Evolutionary conservation across 495 filamentous ascomycete genomes (phyloP).

Genomic region (Aspergillus kassunensis): DNA sequence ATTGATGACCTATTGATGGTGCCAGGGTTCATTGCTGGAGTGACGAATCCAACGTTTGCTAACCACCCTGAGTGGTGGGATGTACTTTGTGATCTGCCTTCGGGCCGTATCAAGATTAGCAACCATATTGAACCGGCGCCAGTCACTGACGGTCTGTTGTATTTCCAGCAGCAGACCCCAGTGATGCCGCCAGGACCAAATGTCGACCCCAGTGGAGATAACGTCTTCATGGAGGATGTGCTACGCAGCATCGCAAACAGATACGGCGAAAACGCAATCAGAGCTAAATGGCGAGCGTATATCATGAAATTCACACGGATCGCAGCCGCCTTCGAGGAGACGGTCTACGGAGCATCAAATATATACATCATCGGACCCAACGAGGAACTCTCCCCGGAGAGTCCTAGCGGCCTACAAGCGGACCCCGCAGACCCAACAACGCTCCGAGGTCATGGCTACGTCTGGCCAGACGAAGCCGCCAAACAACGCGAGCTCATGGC

Average conservation of each 20-base stretch:
- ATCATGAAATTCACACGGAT: slow-evolving; percentile 86
- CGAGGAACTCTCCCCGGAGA: slow-evolving; percentile 45
- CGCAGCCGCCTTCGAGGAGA: slow-evolving; percentile 90
- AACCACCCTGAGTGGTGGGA: slow-evolving; percentile 99
- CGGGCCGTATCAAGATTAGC: slow-evolving; percentile 90
- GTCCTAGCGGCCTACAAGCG: slow-evolving; percentile 40
- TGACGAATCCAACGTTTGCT: slow-evolving; percentile 95
- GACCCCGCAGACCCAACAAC: slow-evolving; percentile 54
- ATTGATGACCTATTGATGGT: slow-evolving; percentile 95
- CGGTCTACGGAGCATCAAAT: slow-evolving; percentile 84
- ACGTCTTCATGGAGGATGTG: slow-evolving; percentile 82
- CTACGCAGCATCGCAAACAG: slow-evolving; percentile 75
- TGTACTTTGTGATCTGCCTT: slow-evolving; percentile 87
- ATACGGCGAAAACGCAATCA: slow-evolving; percentile 84
- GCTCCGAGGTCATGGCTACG: slow-evolving; percentile 82
- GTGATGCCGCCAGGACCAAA: slow-evolving; percentile 43
- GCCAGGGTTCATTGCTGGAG: slow-evolving; percentile 95
- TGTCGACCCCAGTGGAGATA: slow-evolving; percentile 79
- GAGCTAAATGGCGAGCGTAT: slow-evolving; percentile 87
- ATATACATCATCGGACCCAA: slow-evolving; percentile 77
- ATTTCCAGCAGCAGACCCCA: slow-evolving; percentile 79
- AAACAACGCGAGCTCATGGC: slow-evolving; percentile 82
- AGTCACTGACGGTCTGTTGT: slow-evolving; percentile 73
- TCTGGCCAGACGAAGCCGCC: slow-evolving; percentile 81
- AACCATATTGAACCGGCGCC: slow-evolving; percentile 70